Conservation (phyloP, 306 rosid species). For the Leucaena leucocephala region DNA sequence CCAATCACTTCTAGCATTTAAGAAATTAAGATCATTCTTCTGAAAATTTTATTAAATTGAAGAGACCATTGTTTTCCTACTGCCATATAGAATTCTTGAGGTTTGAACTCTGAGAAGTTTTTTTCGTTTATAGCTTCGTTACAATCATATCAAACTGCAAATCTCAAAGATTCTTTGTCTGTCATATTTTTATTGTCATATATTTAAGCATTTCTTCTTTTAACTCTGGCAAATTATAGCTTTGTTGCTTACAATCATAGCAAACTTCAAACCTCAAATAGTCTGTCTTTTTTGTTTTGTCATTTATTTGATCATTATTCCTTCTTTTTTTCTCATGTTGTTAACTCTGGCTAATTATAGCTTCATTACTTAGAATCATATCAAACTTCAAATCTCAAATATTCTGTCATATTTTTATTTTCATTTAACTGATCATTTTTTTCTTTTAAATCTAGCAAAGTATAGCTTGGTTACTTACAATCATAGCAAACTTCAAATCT, state of each 20-base stretch:
- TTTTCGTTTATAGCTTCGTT: background rate
- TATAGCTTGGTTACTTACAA: background rate
- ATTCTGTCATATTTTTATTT: background rate
- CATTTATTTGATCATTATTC: background rate
- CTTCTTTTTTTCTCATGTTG: background rate
- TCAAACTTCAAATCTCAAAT: background rate
- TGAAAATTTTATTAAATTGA: constrained; percentile 20
- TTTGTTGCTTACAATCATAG: background rate
- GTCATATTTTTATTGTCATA: background rate
- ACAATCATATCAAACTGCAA: background rate
- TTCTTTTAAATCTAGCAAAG: background rate
- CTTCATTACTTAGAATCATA: background rate
- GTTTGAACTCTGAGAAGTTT: constrained; percentile 26
- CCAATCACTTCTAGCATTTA: constrained; percentile 21
- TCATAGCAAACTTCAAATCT: background rate
- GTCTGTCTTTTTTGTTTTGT: no score
- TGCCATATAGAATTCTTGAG: constrained; percentile 15
- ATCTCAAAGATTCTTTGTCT: no score
- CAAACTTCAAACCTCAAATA: background rate
- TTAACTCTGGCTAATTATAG: constrained; percentile 2
- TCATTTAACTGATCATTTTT: background rate
- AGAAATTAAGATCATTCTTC: constrained; percentile 10
- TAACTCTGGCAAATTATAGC: background rate
- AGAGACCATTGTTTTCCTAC: background rate
- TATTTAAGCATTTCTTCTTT: background rate